Percentiles rank a stretch among this genome's conserved stretches.
phyloP scores from a whole-genome alignment of 164 flowering plant species.

The Piper betle region DNA sequence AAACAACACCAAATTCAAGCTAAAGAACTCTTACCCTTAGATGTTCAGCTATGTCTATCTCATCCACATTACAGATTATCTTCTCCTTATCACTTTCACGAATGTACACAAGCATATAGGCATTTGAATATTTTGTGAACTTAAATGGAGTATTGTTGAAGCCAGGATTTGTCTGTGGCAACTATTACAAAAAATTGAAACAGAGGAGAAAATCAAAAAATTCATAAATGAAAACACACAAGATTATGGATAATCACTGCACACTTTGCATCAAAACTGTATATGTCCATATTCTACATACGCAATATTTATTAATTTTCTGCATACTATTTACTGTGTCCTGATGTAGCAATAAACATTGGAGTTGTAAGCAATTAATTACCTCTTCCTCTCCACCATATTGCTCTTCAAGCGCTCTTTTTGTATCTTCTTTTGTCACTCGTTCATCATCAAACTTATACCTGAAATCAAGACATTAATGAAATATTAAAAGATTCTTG shows the following conservation, averaged over 20 bases:
- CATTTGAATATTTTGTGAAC: slow-evolving; percentile 79
- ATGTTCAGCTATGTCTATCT: slow-evolving; percentile 81
- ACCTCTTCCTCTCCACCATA: slow-evolving; percentile 95
- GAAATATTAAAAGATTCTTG: not conserved
- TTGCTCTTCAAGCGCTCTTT: slow-evolving; percentile 75
- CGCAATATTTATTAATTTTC: too few species aligned
- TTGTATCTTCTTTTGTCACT: slow-evolving; percentile 75
- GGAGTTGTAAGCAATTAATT: not conserved
- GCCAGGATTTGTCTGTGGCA: slow-evolving; percentile 85
- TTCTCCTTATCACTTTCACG: slow-evolving; percentile 52
- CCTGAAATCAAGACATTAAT: slow-evolving; percentile 23
- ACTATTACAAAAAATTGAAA: slow-evolving; percentile 22
- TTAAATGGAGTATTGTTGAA: slow-evolving; percentile 76
- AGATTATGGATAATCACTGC: not conserved
- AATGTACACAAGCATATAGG: slow-evolving; percentile 57
- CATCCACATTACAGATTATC: slow-evolving; percentile 28
- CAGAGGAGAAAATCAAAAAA: slow-evolving; percentile 1
- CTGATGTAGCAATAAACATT: too few species aligned
- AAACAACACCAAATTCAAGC: not conserved
- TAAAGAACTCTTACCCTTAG: slow-evolving; percentile 37
- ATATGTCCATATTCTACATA: too few species aligned
- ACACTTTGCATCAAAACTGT: not conserved
- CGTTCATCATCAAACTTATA: slow-evolving; percentile 89
- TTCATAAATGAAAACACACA: not conserved
- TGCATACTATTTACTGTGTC: too few species aligned